These are phyloP conservation scores for Rhinocladiella mackenziei DNA, from an alignment of 2,329 filamentous ascomycete genomes.

Conservation along the genomic window DNA sequence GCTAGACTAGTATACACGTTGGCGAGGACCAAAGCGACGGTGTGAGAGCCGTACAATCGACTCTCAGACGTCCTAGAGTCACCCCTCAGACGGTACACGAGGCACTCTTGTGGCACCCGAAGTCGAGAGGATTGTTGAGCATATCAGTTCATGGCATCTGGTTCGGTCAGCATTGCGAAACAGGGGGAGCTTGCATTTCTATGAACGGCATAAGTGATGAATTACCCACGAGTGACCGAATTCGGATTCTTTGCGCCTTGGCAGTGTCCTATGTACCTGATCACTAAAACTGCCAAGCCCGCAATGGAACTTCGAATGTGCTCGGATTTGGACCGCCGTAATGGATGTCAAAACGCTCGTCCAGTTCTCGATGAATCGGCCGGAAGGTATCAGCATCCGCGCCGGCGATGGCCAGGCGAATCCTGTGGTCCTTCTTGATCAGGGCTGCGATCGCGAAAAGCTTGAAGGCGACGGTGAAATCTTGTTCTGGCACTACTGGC, in stretches of 20 bases:
- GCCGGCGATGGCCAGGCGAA: slow-evolving; percentile 1
- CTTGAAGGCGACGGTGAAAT: slow-evolving; percentile 1
- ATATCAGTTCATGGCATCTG: too few species aligned
- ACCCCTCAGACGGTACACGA: too few species aligned
- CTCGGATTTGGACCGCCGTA: slow-evolving; percentile 1
- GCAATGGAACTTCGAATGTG: slow-evolving; percentile 1
- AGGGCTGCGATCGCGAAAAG: slow-evolving; percentile 1
- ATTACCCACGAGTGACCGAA: neutral
- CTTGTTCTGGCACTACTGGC: slow-evolving; percentile 3
- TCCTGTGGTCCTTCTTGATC: slow-evolving; percentile 2
- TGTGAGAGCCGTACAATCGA: too few species aligned
- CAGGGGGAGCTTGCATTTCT: too few species aligned
- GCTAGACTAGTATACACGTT: too few species aligned
- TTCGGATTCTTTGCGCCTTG: neutral
- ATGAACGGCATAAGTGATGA: neutral
- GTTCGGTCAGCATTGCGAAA: too few species aligned
- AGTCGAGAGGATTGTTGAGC: too few species aligned
- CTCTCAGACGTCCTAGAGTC: too few species aligned
- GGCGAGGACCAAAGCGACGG: too few species aligned
- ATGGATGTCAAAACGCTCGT: slow-evolving; percentile 3
- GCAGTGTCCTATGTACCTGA: too few species aligned
- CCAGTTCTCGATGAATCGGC: neutral
- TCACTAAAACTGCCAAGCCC: slow-evolving; percentile 25
- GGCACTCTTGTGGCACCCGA: too few species aligned
- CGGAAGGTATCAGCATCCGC: slow-evolving; percentile 1